A percentile compares a stretch with the other conserved stretches of the same genome.
Conservation (phyloP, 768 basidiomycete species). For the Mycena galericulata region DNA sequence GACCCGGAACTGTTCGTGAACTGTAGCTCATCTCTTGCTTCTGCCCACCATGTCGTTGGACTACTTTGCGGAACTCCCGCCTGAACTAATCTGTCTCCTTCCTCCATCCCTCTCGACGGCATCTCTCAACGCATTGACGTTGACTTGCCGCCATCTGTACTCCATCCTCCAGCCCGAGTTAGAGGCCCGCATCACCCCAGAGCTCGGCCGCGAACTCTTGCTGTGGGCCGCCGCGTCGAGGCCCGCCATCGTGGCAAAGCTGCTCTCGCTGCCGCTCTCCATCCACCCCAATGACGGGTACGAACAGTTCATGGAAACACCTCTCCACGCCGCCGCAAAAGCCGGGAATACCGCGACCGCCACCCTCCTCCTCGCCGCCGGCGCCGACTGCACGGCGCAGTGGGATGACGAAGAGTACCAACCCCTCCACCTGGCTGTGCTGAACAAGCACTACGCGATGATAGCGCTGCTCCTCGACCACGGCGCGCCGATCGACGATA, state of each 20-base stretch:
- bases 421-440: background rate
- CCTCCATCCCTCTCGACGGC: background rate
- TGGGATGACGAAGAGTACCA: slow-evolving; percentile 2
- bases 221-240: slow-evolving; percentile 7
- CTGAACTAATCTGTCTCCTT: slow-evolving; percentile 6
- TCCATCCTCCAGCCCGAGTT: slow-evolving; percentile 14
- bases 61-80: background rate
- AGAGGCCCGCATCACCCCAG: slow-evolving; percentile 18
- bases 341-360: background rate
- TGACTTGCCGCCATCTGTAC: background rate
- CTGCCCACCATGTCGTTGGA: too few relatives aligned
- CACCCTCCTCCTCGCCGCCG: slow-evolving; percentile 1
- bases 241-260: slow-evolving; percentile 17
- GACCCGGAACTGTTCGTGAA: too few relatives aligned
- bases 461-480: slow-evolving; percentile 8
- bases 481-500: slow-evolving; percentile 14
- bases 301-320: too few relatives aligned
- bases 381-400: background rate
- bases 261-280: slow-evolving; percentile 13
- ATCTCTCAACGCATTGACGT: background rate
- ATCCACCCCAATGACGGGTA: too few relatives aligned
- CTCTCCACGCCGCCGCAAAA: slow-evolving; percentile 9
- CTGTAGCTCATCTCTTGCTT: too few relatives aligned
- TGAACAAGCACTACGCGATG: slow-evolving; percentile 3
- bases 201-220: background rate